Base-by-base conservation (phyloP, 495 filamentous ascomycete genomes). In the Hypoxylon lenormandii region DNA sequence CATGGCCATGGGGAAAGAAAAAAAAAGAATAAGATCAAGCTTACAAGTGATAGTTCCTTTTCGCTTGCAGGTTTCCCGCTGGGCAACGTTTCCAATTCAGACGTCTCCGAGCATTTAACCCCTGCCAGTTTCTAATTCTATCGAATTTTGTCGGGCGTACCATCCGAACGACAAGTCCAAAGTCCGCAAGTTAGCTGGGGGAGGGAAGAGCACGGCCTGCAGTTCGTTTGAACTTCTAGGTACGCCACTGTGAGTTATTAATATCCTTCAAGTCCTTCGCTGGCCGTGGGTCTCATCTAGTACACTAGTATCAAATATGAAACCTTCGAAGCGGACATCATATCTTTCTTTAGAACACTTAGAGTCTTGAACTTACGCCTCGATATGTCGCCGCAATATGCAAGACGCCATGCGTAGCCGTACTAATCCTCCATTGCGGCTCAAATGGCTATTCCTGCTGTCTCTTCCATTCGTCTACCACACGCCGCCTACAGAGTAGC, bases 1-100 rank as follows among this genome's bases (percentile, higher is more conserved):
- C 68, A 71, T 57, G 68, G 68, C 42, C 40, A 49, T 42, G 68
- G 68, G 36, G 5, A 26, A 26, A 65, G n/a, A n/a, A n/a, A n/a
- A n/a, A n/a, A n/a, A n/a, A n/a, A n/a, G n/a, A n/a, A n/a, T n/a
- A n/a, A 70, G 50, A 60, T 70, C 54, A 70, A 70, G 56, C 67
- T 47, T 68, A 51, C 10, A 40, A 57, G 51, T 15, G n/a, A 55
- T 23, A 33, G 46, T 46, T 37, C 38, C 8, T 21, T 58, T 52
- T 47, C 15, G 7, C 12, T n/a, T n/a, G n/a, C n/a, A n/a, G n/a
- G n/a, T n/a, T n/a, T n/a, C n/a, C 23, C 23, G 23, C 5, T 26
- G 5, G 23, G 2, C 2, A 26, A 26, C 23, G 23, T 26, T 26
- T 26, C 23, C 23, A 26, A 26, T 26, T 26, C 23, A 2, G 5